phyloP scores from a whole-genome alignment of 2,329 filamentous ascomycete species.

The Calonectria honghensis region DNA sequence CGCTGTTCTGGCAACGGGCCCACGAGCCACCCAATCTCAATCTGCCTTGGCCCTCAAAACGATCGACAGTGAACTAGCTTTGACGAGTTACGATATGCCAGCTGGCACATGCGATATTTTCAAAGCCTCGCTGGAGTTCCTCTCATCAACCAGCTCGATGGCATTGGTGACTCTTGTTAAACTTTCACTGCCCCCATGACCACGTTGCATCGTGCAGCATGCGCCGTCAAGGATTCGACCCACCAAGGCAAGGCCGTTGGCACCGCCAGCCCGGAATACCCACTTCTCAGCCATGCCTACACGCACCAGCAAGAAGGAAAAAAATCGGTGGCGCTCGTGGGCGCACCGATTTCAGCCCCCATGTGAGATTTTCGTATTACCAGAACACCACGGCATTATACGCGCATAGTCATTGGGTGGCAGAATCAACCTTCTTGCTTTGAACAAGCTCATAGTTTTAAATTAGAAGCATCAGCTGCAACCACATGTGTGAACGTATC shows the following conservation, averaged over 20 bases:
- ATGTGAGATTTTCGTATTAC: background rate
- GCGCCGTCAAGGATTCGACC: background rate
- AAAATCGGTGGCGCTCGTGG: background rate
- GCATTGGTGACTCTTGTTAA: background rate
- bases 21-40: background rate
- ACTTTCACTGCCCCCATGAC: background rate
- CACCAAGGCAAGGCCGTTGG: background rate
- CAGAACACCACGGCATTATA: background rate
- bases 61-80: background rate
- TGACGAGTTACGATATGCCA: background rate
- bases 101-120: background rate
- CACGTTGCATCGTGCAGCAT: constrained; percentile 1
- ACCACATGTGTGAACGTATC: constrained; percentile 11
- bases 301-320: background rate
- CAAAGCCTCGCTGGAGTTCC: background rate
- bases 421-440: background rate
- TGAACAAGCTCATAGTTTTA: background rate
- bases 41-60: background rate
- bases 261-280: background rate
- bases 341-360: background rate
- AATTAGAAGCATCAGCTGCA: background rate
- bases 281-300: background rate
- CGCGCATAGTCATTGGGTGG: too few relatives aligned
- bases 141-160: background rate
- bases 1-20: background rate